These are phyloP conservation scores for Fusarium stilboides DNA, from an alignment of 2,329 filamentous ascomycete genomes.

Conservation along the genomic window DNA sequence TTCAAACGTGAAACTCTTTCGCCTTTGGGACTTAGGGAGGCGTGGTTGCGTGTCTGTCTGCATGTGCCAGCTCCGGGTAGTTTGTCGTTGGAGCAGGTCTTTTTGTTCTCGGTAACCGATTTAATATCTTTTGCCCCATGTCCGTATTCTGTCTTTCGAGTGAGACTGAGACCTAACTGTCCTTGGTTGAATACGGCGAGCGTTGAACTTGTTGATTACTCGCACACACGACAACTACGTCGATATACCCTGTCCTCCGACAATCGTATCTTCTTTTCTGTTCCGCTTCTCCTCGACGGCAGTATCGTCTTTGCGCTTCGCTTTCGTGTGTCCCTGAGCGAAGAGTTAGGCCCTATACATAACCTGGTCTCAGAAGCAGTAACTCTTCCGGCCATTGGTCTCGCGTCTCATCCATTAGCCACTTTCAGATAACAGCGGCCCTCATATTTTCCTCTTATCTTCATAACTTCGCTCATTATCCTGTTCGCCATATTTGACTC, in stretches of 20 bases:
- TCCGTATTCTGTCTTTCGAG: constrained; percentile 11
- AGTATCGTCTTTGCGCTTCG: constrained; percentile 1
- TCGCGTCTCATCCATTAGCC: not conserved
- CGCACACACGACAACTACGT: constrained; percentile 10
- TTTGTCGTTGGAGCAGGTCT: constrained; percentile 14
- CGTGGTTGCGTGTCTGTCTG: constrained; percentile 39
- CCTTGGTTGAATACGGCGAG: constrained; percentile 20
- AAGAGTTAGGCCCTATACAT: constrained; percentile 5
- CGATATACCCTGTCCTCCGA: constrained; percentile 11
- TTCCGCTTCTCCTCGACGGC: constrained; percentile 5
- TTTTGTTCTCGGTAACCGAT: constrained; percentile 26
- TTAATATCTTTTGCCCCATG: constrained; percentile 37
- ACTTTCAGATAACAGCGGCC: constrained; percentile 6
- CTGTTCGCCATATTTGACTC: not conserved
- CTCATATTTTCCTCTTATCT: not conserved
- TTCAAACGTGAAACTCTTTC: constrained; percentile 45
- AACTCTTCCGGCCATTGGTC: not conserved
- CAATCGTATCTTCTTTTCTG: constrained; percentile 3
- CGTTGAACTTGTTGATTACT: constrained; percentile 14
- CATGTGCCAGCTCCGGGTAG: constrained; percentile 22
- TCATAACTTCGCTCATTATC: not conserved
- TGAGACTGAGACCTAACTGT: constrained; percentile 31
- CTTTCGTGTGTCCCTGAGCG: constrained; percentile 2
- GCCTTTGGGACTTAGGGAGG: constrained; percentile 29
- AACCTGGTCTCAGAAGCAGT: constrained; percentile 6